Evolutionary conservation across 2,329 filamentous ascomycete genomes (phyloP), one percentile per base, ranked within the genome.

Genomic region (Fusarium pilosicola): DNA sequence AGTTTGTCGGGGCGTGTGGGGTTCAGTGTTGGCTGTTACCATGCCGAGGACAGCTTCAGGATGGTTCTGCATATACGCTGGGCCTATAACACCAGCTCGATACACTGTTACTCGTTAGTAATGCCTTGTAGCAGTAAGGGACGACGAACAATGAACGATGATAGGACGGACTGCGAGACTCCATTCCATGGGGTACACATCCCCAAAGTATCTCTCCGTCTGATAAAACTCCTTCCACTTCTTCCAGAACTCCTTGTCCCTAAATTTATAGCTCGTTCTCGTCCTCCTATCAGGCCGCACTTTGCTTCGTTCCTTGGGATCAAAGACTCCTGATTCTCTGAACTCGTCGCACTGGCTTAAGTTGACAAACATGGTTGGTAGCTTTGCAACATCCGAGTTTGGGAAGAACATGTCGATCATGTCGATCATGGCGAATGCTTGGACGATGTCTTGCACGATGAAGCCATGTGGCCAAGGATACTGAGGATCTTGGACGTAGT

Each of bases 401-500:
- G 78, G 78, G 42, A 80, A 79, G 68, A 80, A 80, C 74, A 80
- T 79, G 26, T 76, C 77, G 44, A 77, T 58, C 74, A 80, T 79
- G 26, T 76, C 77, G 44, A 77, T 58, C 24, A 51, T 48, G 11
- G 65, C 58, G 60, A 79, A 80, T 0, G 78, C 78, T 15, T 55
- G 59, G 1, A 80, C 72, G 18, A 80, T 28, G 26, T 79, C 78
- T 17, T 78, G 73, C 4, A 69, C 34, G 24, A 80, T 73, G 32
- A 80, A 80, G 7, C 57, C 48, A 44, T 79, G 76, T 6, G 78
- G 76, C 78, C 73, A 80, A 0, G 77, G 76, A 0, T 62, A 65
- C 3, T 42, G 12, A 0, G 75, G 75, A 28, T 78, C 74, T 1
- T 63, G 34, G 0, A 46, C 36, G 32, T 76, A 76, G 13, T 77